phyloP scores from a whole-genome alignment of 257 asterid species.

The Mitragyna speciosa region DNA sequence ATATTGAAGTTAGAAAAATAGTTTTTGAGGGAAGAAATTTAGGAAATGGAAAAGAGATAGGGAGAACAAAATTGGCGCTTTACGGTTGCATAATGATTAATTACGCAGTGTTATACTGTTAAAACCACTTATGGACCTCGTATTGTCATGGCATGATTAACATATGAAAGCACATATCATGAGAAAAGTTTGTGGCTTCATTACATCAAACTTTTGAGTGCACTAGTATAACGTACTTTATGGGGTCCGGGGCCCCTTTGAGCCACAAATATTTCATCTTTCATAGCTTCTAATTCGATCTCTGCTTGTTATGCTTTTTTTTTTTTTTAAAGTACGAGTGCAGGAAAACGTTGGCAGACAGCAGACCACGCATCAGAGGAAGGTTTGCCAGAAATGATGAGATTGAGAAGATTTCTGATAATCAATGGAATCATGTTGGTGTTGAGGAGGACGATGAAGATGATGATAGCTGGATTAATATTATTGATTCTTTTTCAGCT shows the following conservation, averaged over 20 bases:
- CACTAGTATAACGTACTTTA: not conserved
- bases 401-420: constrained; percentile 44
- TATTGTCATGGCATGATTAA: not conserved
- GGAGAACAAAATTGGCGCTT: not conserved
- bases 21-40: too few species aligned
- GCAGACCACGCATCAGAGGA: constrained; percentile 84
- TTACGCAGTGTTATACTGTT: not conserved
- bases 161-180: constrained; percentile 28
- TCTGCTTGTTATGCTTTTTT: constrained; percentile 5
- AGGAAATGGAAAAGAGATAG: too few species aligned
- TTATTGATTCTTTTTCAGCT: constrained; percentile 65
- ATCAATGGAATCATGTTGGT: constrained; percentile 47
- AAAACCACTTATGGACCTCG: not conserved
- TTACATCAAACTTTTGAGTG: not conserved
- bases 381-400: constrained; percentile 79
- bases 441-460: constrained; percentile 45
- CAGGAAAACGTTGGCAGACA: constrained; percentile 86
- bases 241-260: constrained; percentile 2
- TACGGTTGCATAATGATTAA: not conserved
- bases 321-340: constrained; percentile 74
- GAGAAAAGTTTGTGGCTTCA: not conserved
- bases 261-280: not conserved
- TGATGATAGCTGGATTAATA: constrained; percentile 64
- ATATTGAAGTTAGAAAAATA: too few species aligned
- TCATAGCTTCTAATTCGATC: not conserved